These are phyloP conservation scores for Paraleonurus japonicus DNA, from an alignment of 257 asterid species.

Conservation along the genomic window DNA sequence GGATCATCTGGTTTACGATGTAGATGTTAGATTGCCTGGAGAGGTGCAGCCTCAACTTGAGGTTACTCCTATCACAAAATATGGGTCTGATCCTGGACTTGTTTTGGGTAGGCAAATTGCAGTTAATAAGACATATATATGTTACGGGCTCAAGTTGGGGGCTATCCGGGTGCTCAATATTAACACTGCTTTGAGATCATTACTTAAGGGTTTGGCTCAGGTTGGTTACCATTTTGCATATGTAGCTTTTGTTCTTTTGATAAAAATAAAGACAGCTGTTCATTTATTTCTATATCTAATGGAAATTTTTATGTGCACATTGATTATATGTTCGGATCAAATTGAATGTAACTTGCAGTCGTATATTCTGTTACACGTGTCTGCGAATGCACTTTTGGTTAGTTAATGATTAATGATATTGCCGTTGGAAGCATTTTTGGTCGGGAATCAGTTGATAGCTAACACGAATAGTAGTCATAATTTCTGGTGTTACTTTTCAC, in stretches of 20 bases:
- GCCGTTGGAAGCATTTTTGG: not conserved
- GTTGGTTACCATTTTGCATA: slow-evolving; percentile 36
- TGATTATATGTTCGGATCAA: not conserved
- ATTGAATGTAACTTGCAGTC: not conserved
- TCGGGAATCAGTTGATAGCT: not conserved
- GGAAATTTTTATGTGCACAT: not conserved
- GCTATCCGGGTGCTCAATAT: slow-evolving; percentile 89
- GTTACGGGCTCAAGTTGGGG: slow-evolving; percentile 91
- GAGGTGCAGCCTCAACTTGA: slow-evolving; percentile 99
- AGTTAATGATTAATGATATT: not conserved
- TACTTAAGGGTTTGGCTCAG: slow-evolving; percentile 94
- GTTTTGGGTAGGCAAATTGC: slow-evolving; percentile 95
- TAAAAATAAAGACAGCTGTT: not conserved
- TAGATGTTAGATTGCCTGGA: slow-evolving; percentile 74
- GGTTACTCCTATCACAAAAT: slow-evolving; percentile 97
- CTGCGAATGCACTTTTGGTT: not conserved
- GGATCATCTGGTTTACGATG: slow-evolving; percentile 63
- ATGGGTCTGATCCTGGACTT: slow-evolving; percentile 91
- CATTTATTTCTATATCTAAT: slow-evolving; percentile 2
- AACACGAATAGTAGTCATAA: not conserved
- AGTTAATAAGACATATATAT: slow-evolving; percentile 85
- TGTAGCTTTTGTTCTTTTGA: slow-evolving; percentile 8
- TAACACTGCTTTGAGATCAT: slow-evolving; percentile 88
- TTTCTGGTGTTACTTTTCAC: not conserved
- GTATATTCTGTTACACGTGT: not conserved